Evolutionary conservation across 2,329 filamentous ascomycete species (phyloP), one percentile per base, ranked within the genome.

Genomic region (Pseudocercospora musae): DNA sequence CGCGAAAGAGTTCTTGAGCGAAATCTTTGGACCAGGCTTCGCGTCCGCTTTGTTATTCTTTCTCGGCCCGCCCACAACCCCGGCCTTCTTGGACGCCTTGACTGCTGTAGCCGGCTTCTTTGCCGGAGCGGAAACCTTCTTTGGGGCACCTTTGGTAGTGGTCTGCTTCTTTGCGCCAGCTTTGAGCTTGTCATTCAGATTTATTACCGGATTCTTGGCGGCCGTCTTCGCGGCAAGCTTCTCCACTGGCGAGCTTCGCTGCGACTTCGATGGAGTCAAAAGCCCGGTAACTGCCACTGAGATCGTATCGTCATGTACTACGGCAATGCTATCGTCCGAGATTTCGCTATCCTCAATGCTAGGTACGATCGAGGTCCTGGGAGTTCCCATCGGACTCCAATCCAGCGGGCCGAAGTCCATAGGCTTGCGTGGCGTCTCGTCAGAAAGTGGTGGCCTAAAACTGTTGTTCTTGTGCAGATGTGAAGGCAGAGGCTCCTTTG

Each of bases 241-340:
- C 15, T 27, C 50, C n/a, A 50, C 61, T 18, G 72, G 67, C 23
- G 67, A 69, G 60, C 66, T 69, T n/a, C 65, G 66, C 49, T 66
- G 65, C 8, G 71, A 71, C 54, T 73, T 74, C 15, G 71, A 71
- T 8, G 74, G 74, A n/a, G 74, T 76, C 29, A 71, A 66, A n/a
- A 74, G 59, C 8, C 71, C 73, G 27, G 15, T 48, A 20, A 50
- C 55, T 50, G 58, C 37, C 13, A 59, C 31, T 4, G 49, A 42
- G 18, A 59, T 44, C 27, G 49, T 59, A 11, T 48, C 52, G 29
- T 49, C 31, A 9, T 31, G 40, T n/a, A 59, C 42, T 23, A 70
- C 69, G 29, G 59, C 58, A 48, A 71, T 69, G 46, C 62, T 66
- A 50, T 73, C 72, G 13, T 65, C 68, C 7, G 66, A 5, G 57